phyloP scores from a whole-genome alignment of 148 eudicot species.

The Pharnaceum exiguum region DNA sequence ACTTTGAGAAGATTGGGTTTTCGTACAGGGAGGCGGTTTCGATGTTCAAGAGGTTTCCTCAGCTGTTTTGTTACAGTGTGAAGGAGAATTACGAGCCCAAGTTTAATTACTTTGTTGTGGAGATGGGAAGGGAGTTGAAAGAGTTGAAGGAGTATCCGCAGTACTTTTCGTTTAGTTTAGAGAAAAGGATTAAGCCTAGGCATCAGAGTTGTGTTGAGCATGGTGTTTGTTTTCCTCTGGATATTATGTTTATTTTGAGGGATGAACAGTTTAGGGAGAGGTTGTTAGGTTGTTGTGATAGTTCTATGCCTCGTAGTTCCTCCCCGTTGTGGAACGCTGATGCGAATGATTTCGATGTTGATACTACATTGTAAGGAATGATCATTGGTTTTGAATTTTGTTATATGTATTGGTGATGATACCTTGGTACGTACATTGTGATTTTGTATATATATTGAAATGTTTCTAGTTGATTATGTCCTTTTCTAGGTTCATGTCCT shows the following conservation, averaged over 20 bases:
- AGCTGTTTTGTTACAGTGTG: constrained; percentile 78
- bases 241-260: constrained; percentile 60
- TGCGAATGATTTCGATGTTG: constrained; percentile 12
- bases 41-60: constrained; percentile 71
- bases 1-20: constrained; percentile 57
- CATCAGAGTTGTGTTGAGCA: constrained; percentile 61
- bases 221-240: constrained; percentile 66
- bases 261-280: constrained; percentile 48
- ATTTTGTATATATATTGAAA: no score
- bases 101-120: constrained; percentile 66
- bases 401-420: not conserved
- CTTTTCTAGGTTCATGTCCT: no score
- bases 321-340: constrained; percentile 68
- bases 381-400: no score
- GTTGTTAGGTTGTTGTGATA: constrained; percentile 54
- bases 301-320: constrained; percentile 57
- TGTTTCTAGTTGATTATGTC: no score
- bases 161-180: constrained; percentile 89
- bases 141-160: constrained; percentile 87
- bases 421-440: not conserved
- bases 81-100: constrained; percentile 71
- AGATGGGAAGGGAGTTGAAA: constrained; percentile 87
- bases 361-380: no score
- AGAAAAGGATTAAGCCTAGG: constrained; percentile 74
- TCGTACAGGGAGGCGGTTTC: constrained; percentile 40